Percentiles rank a stretch among this genome's conserved stretches.
phyloP scores from a whole-genome alignment of 2,329 filamentous ascomycete species.

The Rosellinia necatrix region DNA sequence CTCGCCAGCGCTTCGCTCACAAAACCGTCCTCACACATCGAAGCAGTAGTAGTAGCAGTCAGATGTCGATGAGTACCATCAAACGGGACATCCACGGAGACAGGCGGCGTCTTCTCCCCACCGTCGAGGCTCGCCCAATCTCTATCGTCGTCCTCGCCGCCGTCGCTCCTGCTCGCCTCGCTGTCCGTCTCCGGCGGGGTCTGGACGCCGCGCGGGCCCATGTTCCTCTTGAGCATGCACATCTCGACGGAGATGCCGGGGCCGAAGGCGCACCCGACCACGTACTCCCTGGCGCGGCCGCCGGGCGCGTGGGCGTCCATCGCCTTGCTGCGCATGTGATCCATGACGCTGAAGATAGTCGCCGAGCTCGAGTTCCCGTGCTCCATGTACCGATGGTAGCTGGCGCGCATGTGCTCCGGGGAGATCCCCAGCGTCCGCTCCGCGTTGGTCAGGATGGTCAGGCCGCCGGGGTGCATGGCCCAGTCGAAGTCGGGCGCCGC shows the following conservation, averaged over 20 bases:
- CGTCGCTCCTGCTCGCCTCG: conserved; percentile 50
- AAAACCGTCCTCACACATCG: conserved; percentile 19
- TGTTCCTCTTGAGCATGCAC: conserved; percentile 63
- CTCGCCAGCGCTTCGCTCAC: conserved; percentile 32
- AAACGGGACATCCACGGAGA: conserved; percentile 21
- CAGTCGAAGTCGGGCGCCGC: conserved; percentile 67
- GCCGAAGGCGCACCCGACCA: conserved; percentile 72
- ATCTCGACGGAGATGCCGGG: conserved; percentile 72
- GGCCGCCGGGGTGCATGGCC: conserved; percentile 73
- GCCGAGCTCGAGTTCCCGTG: conserved; percentile 73
- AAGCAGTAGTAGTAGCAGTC: neutral
- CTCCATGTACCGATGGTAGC: conserved; percentile 69
- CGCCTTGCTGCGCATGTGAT: conserved; percentile 62
- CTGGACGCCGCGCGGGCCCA: conserved; percentile 43
- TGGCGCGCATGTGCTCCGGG: conserved; percentile 69
- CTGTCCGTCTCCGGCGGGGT: conserved; percentile 61
- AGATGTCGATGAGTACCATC: neutral
- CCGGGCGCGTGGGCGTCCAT: conserved; percentile 62
- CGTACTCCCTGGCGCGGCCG: conserved; percentile 56
- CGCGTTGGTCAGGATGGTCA: conserved; percentile 67
- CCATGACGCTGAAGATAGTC: conserved; percentile 70
- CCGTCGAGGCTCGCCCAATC: conserved; percentile 38
- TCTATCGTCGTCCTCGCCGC: conserved; percentile 42
- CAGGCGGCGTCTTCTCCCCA: conserved; percentile 29
- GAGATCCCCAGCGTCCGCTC: conserved; percentile 61